Base-by-base conservation (phyloP, 192 early-diverging fungal genomes). In the Obelidium mucronatum region DNA sequence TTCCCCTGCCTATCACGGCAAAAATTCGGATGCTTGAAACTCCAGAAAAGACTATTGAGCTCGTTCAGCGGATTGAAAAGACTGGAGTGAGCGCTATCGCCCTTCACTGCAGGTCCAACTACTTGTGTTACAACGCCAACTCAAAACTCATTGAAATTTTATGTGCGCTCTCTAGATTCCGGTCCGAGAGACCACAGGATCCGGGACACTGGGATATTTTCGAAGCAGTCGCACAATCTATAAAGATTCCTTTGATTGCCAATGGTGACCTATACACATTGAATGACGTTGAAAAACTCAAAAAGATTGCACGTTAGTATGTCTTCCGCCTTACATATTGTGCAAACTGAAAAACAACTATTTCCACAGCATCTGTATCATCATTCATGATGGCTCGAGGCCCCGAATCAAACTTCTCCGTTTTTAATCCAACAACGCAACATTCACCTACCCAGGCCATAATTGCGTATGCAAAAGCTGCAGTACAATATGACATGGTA, bases 351-450 rank as follows among this genome's bases (percentile, higher is more conserved):
- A 58, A 31, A 60, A 83, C 0, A 86, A 91, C 56, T 82, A 87
- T 88, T 0, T 70, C 83, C 77, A 75, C 11, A 82, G 75, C 61
- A 89, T 90, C 59, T 3, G 86, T 89, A 22, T 83, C 84, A 0
- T 90, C 90, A 1, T 93, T 94, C 51, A 99, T 99, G 98, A 83
- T 95, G 71, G 97, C 98, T 13, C 90, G 98, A 22, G 95, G 90
- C 4, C 95, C 97, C 5, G 83, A 91, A 63, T 85, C 78, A 0
- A 98, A 98, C 80, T 90, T 94, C 17, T 97, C 98, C 42, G 84
- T 95, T 2, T 99, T 99, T 80, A 76, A 91, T 11, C 78, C 86
- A 39, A 73, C 62, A 26, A 73, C 71, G 15, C 54, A 72, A 3
- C n/a, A n/a, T n/a, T 79, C 91, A 0, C 79, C 82, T 11, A 65